Conservation (phyloP, 2,329 filamentous ascomycete genomes). For the Aspergillus texensis region DNA sequence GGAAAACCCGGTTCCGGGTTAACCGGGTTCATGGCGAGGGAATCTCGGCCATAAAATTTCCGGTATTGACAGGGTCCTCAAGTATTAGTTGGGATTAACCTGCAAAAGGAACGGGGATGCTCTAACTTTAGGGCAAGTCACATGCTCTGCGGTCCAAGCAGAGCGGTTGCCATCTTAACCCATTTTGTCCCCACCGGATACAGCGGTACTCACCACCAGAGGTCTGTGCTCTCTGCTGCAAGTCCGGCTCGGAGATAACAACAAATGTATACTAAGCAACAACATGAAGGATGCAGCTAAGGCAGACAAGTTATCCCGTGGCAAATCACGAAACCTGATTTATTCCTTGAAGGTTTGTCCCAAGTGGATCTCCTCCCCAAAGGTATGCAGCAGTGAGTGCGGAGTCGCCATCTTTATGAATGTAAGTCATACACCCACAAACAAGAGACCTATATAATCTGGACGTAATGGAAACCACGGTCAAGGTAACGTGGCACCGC, state of each 20-base stretch:
- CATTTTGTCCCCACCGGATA: neutral
- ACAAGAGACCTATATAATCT: neutral
- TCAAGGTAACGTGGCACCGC: neutral
- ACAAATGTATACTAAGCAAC: neutral
- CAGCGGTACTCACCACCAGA: neutral
- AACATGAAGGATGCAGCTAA: neutral
- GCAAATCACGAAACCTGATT: constrained; percentile 1
- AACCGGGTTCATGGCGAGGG: neutral
- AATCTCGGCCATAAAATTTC: neutral
- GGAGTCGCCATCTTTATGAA: neutral
- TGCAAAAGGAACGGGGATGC: neutral
- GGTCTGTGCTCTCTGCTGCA: neutral
- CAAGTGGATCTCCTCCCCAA: neutral
- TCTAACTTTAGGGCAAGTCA: neutral
- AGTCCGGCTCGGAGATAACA: neutral
- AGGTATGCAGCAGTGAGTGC: neutral
- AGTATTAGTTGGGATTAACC: neutral
- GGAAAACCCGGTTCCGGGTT: neutral
- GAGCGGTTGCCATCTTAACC: neutral
- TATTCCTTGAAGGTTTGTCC: neutral
- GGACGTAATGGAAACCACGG: neutral
- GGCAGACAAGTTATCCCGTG: neutral
- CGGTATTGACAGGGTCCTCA: neutral
- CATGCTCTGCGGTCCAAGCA: neutral
- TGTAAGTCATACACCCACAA: neutral